Conservation (phyloP, 352 stramenopile genomes). For the Pythium vanterpoolii region DNA sequence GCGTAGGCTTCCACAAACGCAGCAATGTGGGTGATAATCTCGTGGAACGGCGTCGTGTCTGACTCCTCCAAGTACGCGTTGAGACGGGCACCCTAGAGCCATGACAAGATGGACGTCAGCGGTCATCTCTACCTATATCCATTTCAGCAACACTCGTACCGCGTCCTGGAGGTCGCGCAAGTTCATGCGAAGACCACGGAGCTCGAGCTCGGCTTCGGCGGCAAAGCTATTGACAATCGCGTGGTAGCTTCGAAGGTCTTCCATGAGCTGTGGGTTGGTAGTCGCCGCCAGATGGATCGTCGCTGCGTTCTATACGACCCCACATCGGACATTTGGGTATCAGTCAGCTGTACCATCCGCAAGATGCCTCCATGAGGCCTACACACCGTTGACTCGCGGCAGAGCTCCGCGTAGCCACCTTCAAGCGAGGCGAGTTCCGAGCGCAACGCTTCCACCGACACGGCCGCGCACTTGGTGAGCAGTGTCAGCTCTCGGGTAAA, state of each 20-base stretch:
- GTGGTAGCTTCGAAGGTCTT: not conserved
- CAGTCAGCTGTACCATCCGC: too few species aligned
- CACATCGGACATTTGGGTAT: too few species aligned
- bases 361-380: too few species aligned
- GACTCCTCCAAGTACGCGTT: not conserved
- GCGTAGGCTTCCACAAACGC: slow-evolving; percentile 5
- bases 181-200: not conserved
- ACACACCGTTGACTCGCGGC: not conserved
- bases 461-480: not conserved
- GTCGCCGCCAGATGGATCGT: not conserved
- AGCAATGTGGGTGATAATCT: slow-evolving; percentile 2
- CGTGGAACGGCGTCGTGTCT: not conserved
- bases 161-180: not conserved
- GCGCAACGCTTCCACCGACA: not conserved
- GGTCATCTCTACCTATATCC: too few species aligned
- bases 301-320: not conserved
- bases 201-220: not conserved
- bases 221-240: slow-evolving; percentile 1
- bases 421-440: slow-evolving; percentile 1
- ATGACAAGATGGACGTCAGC: too few species aligned
- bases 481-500: not conserved
- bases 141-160: not conserved
- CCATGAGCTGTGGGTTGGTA: not conserved
- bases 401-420: not conserved
- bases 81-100: not conserved